Percentiles rank a stretch among this genome's conserved stretches.
Conservation (phyloP, 2,329 filamentous ascomycete genomes). For the Ceratocystis cubensis region DNA sequence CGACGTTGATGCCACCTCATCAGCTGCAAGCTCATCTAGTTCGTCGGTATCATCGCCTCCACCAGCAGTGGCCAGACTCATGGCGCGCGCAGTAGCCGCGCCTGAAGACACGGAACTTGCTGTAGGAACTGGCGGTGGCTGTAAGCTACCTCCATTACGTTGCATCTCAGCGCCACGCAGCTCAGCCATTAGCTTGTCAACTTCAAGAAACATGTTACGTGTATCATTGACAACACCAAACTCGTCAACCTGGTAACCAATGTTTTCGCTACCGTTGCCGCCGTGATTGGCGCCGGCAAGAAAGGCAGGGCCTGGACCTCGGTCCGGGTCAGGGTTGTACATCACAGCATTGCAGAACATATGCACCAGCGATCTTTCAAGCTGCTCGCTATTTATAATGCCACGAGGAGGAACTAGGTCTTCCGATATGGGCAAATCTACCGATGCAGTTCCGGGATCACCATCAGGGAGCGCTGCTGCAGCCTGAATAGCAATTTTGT, state of each 20-base stretch:
- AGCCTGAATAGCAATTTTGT: constrained; percentile 48
- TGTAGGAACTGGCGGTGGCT: constrained; percentile 22
- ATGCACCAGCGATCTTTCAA: constrained; percentile 85
- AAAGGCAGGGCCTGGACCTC: constrained; percentile 54
- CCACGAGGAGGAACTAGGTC: constrained; percentile 75
- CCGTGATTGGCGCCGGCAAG: constrained; percentile 32
- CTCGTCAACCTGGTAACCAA: constrained; percentile 59
- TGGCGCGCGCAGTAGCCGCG: constrained; percentile 25
- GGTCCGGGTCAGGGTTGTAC: constrained; percentile 80
- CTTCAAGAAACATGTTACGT: constrained; percentile 76
- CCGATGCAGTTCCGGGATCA: constrained; percentile 42
- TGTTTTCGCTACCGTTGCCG: constrained; percentile 30
- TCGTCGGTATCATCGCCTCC: constrained; percentile 39
- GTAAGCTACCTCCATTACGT: constrained; percentile 28
- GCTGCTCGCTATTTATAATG: constrained; percentile 84
- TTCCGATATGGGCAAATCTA: constrained; percentile 56
- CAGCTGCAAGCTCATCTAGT: constrained; percentile 36
- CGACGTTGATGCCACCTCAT: constrained; percentile 25
- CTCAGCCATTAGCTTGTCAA: constrained; percentile 64
- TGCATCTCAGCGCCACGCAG: constrained; percentile 62
- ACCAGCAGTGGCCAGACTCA: constrained; percentile 30
- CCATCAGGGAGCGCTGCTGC: constrained; percentile 47
- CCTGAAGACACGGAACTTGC: constrained; percentile 22
- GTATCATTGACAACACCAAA: constrained; percentile 81
- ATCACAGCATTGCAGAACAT: constrained; percentile 98